Conservation (phyloP, 176 grass and related monocot species). For the maize (Zea mays) region Zm-B73-REFERENCE-NAM-5.0 NC_050102.1:104859001-104859500, state of each 20-base stretch:
- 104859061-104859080: constrained; percentile 86
- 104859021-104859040: constrained; percentile 80
- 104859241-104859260: constrained; percentile 26
- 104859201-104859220: constrained; percentile 65
- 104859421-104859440: constrained; percentile 69
- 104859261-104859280: constrained; percentile 1
- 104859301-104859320: constrained; percentile 22
- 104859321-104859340: constrained; percentile 32
- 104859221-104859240: constrained; percentile 38
- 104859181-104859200: constrained; percentile 67
- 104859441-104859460: constrained; percentile 57
- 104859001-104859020: constrained; percentile 89
- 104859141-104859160: constrained; percentile 68
- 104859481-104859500: constrained; percentile 74
- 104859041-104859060: constrained; percentile 81
- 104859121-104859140: constrained; percentile 55
- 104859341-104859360: constrained; percentile 15
- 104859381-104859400: not conserved
- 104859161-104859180: constrained; percentile 48
- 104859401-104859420: constrained; percentile 49
- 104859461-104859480: constrained; percentile 60
- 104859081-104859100: constrained; percentile 63
- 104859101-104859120: constrained; percentile 62
- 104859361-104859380: not conserved
- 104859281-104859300: constrained; percentile 41